Base-by-base conservation (phyloP, 352 stramenopile genomes). In the Saprolegnia diclina region DNA sequence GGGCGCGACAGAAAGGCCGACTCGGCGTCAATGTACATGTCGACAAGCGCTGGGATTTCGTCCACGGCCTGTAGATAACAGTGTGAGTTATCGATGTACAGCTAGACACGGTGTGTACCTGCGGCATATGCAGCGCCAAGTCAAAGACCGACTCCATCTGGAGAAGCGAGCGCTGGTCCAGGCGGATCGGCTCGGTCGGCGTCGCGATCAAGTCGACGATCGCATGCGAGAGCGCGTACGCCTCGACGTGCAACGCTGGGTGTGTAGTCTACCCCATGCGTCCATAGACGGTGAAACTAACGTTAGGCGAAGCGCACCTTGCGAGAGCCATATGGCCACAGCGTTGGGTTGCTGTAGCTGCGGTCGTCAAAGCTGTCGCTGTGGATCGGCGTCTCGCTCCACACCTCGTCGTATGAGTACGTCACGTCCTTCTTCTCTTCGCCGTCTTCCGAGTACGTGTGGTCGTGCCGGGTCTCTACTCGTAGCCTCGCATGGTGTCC, bases 381-480 rank as follows among this genome's bases (percentile, higher is more conserved):
- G 37, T 65, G 18, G 57, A 65, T 65, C 9, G 38, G 6, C 13
- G 45, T n/a, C 10, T 9, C 40, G 40, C 57, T 65, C 57, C 57
- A 65, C 9, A 22, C 24, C n/a, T 65, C 48, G 10, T 54, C 54
- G 44, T 65, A 65, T 38, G 57, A 54, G 57, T 65, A 65, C 57
- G 57, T 38, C 4, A 26, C 26, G 19, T 65, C 57, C 37, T 35
- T 65, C 57, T 65, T 65, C 29, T 65, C 11, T 19, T 65, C 10
- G 11, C 57, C 57, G 26, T 65, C 26, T 26, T 65, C 57, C n/a
- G 57, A 54, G 57, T 54, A 65, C 37, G 32, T 53, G 57, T 65
- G 57, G 40, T 65, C 57, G 11, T 65, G 57, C 32, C 57, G 57
- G 16, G 16, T 5, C 44, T 65, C 57, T 65, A 64, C 32, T 37